A percentile compares a stretch with the other conserved stretches of the same genome.
Conservation (phyloP, 2,329 filamentous ascomycete species). For the Diaporthe destruens region DNA sequence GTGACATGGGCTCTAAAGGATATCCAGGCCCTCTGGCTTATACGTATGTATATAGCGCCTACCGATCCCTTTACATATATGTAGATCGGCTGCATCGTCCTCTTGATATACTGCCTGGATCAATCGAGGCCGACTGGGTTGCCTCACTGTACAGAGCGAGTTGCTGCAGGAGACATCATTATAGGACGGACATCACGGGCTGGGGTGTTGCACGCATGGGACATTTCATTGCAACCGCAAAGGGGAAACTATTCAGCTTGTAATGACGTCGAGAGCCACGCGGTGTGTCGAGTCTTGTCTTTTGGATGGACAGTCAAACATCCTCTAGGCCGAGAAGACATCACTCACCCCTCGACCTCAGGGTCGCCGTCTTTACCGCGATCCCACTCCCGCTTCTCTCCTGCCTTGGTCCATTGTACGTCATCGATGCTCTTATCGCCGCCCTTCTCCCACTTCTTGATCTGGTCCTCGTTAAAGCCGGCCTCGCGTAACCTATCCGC, state of each 20-base stretch:
- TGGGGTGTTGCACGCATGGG: too few relatives aligned
- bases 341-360: slow-evolving; percentile 34
- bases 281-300: not conserved
- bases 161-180: not conserved
- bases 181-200: not conserved
- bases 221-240: not conserved
- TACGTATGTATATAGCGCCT: not conserved
- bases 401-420: slow-evolving; percentile 78
- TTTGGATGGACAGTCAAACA: not conserved
- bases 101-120: too few relatives aligned
- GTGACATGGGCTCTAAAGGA: not conserved
- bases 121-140: not conserved
- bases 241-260: not conserved
- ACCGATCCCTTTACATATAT: not conserved
- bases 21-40: too few relatives aligned
- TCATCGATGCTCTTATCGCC: slow-evolving; percentile 72
- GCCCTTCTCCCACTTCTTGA: slow-evolving; percentile 77
- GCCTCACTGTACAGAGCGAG: not conserved
- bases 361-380: slow-evolving; percentile 59
- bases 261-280: not conserved
- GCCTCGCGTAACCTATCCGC: slow-evolving; percentile 81
- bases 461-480: slow-evolving; percentile 82
- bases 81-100: not conserved
- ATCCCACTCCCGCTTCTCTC: slow-evolving; percentile 75
- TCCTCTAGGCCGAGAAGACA: not conserved